Base-by-base conservation (phyloP, 1,139 yeast genomes). In the Sugiyamaella japonica region DNA sequence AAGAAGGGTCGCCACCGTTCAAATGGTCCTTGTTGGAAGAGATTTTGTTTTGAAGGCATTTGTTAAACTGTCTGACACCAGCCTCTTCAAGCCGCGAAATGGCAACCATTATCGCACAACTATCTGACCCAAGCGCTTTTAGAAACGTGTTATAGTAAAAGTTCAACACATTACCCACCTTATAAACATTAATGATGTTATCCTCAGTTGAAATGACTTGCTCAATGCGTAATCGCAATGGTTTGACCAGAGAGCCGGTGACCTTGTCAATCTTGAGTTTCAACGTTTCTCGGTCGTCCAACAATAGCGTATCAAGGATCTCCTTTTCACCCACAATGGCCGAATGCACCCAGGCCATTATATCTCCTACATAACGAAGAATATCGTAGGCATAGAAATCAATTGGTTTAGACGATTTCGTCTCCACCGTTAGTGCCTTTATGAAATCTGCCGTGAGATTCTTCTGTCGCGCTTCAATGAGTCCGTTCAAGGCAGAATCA, bases 321-420 rank as follows among this genome's bases (percentile, higher is more conserved):
- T 95, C 99, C 38, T 83, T 78, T 69, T 95, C 99, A 69, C 89
- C 88, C 4, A 90, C 96, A 36, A 91, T 84, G n/a, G 89, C 79
- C 0, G 95, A 82, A 66, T 95, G 98, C 12, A 91, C 79, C 73
- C 89, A 88, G 0, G 99, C 99, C 46, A 93, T 73, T 32, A 93
- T 78, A 68, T 90, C 98, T 28, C 98, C 96, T 16, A 89, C 78
- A 62, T 84, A 90, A 56, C 96, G 76, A 16, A 83, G 75, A 1
- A 97, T 89, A 69, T 93, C 97, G 67, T 86, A 88, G 0, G 91
- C 85, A 9, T 85, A 80, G 49, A 85, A 73, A 46, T 81, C 79
- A 20, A 89, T 75, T 1, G 91, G 87, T 57, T 83, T 72, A 12
- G 67, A 60, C 12, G 64, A 56, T 56, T 59, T 54, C 20, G 64